Evolutionary conservation across 1,284 basidiomycete genomes (phyloP).

Genomic region (Tilletia caries): DNA sequence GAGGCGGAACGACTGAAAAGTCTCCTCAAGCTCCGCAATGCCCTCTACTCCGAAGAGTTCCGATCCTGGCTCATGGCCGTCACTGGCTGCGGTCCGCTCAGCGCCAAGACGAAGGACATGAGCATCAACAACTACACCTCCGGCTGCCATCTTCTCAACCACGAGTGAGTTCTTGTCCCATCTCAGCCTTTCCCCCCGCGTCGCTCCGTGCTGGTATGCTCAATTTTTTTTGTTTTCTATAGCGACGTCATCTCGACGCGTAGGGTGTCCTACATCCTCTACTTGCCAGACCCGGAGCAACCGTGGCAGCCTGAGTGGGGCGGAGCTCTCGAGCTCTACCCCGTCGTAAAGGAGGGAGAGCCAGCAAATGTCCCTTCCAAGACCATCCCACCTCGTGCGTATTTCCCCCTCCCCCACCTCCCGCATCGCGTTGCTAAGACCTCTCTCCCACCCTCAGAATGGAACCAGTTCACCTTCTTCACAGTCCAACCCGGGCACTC

Average conservation of each 20-base stretch:
- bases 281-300: constrained; percentile 79
- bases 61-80: constrained; percentile 78
- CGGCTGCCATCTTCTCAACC: constrained; percentile 73
- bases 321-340: constrained; percentile 93
- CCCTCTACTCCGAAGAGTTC: constrained; percentile 84
- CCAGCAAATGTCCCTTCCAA: constrained; percentile 42
- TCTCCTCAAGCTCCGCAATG: constrained; percentile 73
- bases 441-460: constrained; percentile 67
- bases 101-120: constrained; percentile 89
- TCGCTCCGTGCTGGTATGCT: background rate
- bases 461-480: constrained; percentile 97
- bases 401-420: background rate
- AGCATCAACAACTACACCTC: constrained; percentile 87
- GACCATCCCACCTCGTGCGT: constrained; percentile 41
- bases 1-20: constrained; percentile 44
- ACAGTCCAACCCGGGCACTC: constrained; percentile 78
- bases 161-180: constrained; percentile 32
- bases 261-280: constrained; percentile 93
- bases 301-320: constrained; percentile 77
- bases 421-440: background rate
- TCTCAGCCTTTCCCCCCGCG: background rate
- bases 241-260: constrained; percentile 97
- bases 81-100: constrained; percentile 89
- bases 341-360: constrained; percentile 54
- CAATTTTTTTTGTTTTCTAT: background rate